Conservation (phyloP, 441 rosid species). For the Adansonia grandidieri region DNA sequence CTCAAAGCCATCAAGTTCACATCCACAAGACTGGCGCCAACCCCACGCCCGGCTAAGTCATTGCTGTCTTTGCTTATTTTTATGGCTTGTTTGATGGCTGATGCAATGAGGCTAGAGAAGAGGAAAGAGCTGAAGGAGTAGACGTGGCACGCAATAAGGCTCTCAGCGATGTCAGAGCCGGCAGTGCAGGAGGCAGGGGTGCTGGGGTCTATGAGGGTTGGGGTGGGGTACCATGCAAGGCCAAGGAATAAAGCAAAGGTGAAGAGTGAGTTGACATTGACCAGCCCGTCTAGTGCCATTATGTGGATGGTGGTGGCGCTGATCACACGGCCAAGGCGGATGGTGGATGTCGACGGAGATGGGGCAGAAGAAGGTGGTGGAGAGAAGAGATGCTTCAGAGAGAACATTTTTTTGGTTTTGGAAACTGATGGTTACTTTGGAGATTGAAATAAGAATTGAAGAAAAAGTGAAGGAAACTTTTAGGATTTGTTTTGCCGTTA, state of each 20-base stretch:
- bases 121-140: conserved; percentile 86
- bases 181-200: conserved; percentile 40
- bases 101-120: conserved; percentile 82
- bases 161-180: conserved; percentile 43
- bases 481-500: background rate
- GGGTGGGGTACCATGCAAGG: conserved; percentile 52
- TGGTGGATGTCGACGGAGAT: conserved; percentile 29
- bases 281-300: conserved; percentile 76
- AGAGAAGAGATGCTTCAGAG: background rate
- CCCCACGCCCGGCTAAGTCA: conserved; percentile 30
- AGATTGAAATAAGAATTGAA: conserved; percentile 1
- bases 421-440: background rate
- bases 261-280: conserved; percentile 83
- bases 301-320: conserved; percentile 61
- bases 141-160: conserved; percentile 69
- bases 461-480: conserved; percentile 5
- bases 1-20: conserved; percentile 55
- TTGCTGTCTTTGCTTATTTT: conserved; percentile 38
- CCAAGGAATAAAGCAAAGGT: conserved; percentile 82
- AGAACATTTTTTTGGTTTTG: background rate
- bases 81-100: conserved; percentile 71
- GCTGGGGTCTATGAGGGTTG: conserved; percentile 34
- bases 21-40: conserved; percentile 39
- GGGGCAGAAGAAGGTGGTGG: background rate
- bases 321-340: conserved; percentile 28